Evolutionary conservation across 495 filamentous ascomycete species (phyloP).

Genomic region (Aspergillus taichungensis): DNA sequence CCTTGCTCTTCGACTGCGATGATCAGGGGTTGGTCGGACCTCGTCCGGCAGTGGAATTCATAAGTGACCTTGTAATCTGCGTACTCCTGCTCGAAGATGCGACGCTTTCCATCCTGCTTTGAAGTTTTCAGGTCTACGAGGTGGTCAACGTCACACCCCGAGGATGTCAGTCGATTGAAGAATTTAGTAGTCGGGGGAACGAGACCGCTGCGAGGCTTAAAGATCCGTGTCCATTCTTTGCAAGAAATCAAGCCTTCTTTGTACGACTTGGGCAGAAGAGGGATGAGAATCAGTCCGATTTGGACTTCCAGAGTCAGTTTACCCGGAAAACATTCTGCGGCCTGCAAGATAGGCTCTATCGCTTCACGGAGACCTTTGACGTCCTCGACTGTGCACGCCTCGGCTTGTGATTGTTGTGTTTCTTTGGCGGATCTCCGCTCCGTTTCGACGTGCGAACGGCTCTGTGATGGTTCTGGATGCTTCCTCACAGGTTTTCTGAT

Average conservation of each 20-base stretch:
- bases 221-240: conserved; percentile 18
- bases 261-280: conserved; percentile 13
- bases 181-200: conserved; percentile 16
- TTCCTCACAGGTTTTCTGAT: conserved; percentile 5
- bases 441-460: background rate
- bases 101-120: conserved; percentile 11
- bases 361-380: conserved; percentile 12
- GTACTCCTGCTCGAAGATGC: conserved; percentile 24
- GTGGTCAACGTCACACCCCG: conserved; percentile 28
- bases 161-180: conserved; percentile 25
- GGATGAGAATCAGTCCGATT: conserved; percentile 27
- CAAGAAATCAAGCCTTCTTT: conserved; percentile 6
- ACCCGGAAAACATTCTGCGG: conserved; percentile 21
- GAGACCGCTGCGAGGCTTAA: conserved; percentile 12
- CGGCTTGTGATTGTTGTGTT: background rate
- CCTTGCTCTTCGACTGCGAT: conserved; percentile 42
- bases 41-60: conserved; percentile 39
- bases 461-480: background rate
- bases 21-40: conserved; percentile 22
- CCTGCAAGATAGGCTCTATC: conserved; percentile 17
- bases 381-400: background rate
- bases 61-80: conserved; percentile 32
- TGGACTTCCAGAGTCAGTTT: conserved; percentile 25
- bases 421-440: too few relatives aligned
- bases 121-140: conserved; percentile 25